Conservation (phyloP, 2,329 filamentous ascomycete genomes). For the Botrytis porri region DNA sequence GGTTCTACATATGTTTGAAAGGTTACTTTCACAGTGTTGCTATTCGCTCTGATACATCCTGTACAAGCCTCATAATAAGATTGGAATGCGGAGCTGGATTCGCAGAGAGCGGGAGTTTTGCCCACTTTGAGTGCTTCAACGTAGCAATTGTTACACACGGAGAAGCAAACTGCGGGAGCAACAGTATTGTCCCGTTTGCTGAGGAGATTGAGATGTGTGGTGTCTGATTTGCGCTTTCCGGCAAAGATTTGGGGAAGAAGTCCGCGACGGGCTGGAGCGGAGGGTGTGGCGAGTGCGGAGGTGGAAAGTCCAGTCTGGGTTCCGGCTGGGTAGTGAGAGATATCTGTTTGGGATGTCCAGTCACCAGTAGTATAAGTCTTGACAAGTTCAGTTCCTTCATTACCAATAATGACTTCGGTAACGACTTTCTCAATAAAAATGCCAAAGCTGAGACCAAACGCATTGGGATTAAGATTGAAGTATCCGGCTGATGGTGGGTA, state of each 20-base stretch:
- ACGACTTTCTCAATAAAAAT: conserved; percentile 53
- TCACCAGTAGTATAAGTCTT: conserved; percentile 53
- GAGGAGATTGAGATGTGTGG: conserved; percentile 9
- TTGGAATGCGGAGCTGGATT: conserved; percentile 43
- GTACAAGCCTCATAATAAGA: conserved; percentile 41
- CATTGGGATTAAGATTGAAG: conserved; percentile 61
- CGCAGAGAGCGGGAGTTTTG: conserved; percentile 49
- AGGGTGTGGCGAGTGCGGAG: conserved; percentile 4
- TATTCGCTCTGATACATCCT: conserved; percentile 27
- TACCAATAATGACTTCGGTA: conserved; percentile 36
- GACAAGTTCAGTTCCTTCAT: conserved; percentile 20
- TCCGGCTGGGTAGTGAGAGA: conserved; percentile 41
- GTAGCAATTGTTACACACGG: conserved; percentile 50
- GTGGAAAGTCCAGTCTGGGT: conserved; percentile 15
- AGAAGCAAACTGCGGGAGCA: conserved; percentile 50
- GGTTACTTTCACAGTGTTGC: conserved; percentile 3
- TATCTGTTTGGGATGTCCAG: conserved; percentile 50
- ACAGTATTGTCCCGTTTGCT: conserved; percentile 43
- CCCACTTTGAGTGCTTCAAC: conserved; percentile 48
- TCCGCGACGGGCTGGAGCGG: neutral
- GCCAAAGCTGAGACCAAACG: conserved; percentile 61
- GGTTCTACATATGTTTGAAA: conserved; percentile 25
- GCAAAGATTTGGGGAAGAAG: neutral
- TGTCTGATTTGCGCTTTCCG: neutral
- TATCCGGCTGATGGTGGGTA: conserved; percentile 55